Conservation (phyloP, 257 asterid genomes). For the Handroanthus guayacan region DNA sequence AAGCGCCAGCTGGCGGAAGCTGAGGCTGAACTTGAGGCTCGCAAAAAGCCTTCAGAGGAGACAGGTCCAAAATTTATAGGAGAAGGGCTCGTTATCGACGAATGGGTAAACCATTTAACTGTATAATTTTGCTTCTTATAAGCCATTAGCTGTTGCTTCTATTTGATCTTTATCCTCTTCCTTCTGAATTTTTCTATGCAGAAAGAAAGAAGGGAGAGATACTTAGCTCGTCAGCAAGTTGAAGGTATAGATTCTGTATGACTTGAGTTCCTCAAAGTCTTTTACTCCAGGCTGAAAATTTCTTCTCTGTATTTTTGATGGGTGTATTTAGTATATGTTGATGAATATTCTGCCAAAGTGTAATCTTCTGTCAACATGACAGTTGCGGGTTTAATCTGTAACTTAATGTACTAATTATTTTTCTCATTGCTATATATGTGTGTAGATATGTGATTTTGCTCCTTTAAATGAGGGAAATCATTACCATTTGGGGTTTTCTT, state of each 20-base stretch:
- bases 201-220: conserved; percentile 82
- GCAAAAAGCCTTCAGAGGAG: conserved; percentile 71
- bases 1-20: conserved; percentile 73
- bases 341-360: background rate
- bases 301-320: conserved; percentile 9
- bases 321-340: conserved; percentile 21
- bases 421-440: background rate
- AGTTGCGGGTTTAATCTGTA: conserved; percentile 23
- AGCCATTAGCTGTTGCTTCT: background rate
- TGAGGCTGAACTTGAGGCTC: conserved; percentile 73
- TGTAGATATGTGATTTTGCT: conserved; percentile 35
- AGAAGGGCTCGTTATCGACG: conserved; percentile 63
- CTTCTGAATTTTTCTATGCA: conserved; percentile 18
- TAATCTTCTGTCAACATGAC: conserved; percentile 2
- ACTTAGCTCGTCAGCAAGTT: conserved; percentile 68
- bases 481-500: background rate
- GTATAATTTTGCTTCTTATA: background rate
- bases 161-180: background rate
- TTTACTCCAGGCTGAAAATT: conserved; percentile 23
- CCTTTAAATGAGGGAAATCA: conserved; percentile 19
- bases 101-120: conserved; percentile 21
- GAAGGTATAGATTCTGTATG: conserved; percentile 62
- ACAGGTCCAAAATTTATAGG: conserved; percentile 66
- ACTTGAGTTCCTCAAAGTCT: conserved; percentile 24
- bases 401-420: conserved; percentile 24